Percentiles rank a stretch among this genome's conserved stretches.
phyloP scores from a whole-genome alignment of 441 rosid species.

The Mallotus repandus region DNA sequence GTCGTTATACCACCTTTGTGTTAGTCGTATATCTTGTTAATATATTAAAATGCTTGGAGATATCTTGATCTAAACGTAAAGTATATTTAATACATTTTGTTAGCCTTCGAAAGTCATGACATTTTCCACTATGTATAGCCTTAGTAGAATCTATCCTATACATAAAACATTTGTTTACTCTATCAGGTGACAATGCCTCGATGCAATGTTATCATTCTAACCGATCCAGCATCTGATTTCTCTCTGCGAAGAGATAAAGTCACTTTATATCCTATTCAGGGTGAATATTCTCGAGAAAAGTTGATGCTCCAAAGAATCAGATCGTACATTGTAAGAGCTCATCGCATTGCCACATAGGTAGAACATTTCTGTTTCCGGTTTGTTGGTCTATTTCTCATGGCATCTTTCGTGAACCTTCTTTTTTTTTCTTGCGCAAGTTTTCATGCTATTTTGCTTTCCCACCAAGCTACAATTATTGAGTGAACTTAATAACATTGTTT shows the following conservation, averaged over 20 bases:
- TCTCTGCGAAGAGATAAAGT: constrained; percentile 49
- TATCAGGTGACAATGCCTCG: constrained; percentile 70
- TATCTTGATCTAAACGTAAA: background rate
- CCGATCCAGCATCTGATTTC: constrained; percentile 88
- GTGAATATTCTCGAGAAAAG: constrained; percentile 81
- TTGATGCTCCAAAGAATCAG: constrained; percentile 98
- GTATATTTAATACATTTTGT: background rate
- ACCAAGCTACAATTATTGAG: background rate
- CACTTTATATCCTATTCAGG: constrained; percentile 58
- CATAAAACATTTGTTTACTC: no score
- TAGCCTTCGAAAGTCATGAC: background rate
- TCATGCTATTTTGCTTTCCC: background rate
- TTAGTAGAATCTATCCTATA: no score
- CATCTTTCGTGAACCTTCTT: constrained; percentile 10
- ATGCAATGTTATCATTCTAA: constrained; percentile 65
- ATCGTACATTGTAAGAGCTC: constrained; percentile 97
- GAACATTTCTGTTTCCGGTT: constrained; percentile 27
- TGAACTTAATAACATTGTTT: background rate
- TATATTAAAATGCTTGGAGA: background rate
- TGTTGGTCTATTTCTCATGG: constrained; percentile 10
- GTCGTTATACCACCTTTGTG: background rate
- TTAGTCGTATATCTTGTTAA: no score
- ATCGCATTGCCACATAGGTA: constrained; percentile 55
- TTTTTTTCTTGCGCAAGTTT: background rate
- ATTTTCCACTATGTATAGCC: background rate